These are phyloP conservation scores for Diaporthe batatas DNA, from an alignment of 2,329 filamentous ascomycete species.

Conservation along the genomic window DNA sequence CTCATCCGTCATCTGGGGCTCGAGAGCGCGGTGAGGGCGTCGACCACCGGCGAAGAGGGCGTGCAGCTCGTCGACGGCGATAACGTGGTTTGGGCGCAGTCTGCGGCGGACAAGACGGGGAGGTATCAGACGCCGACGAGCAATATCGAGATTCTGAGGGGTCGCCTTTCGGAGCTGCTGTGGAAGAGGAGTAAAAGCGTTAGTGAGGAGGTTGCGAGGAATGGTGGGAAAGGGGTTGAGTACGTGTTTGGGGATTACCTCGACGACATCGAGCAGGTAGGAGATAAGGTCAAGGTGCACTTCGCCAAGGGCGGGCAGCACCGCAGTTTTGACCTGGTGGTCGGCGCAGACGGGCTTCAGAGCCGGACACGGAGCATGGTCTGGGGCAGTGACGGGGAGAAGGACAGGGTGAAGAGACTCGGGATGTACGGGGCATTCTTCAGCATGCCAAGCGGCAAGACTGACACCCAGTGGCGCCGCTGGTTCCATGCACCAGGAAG, in stretches of 20 bases:
- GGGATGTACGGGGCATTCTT: conserved; percentile 56
- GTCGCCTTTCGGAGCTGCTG: conserved; percentile 52
- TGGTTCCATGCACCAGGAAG: conserved; percentile 53
- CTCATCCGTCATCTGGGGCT: conserved; percentile 57
- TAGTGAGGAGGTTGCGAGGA: conserved; percentile 35
- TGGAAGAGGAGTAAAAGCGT: conserved; percentile 37
- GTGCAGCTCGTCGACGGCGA: conserved; percentile 53
- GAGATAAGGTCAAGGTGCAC: conserved; percentile 49
- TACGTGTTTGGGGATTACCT: conserved; percentile 48
- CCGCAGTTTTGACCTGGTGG: conserved; percentile 63
- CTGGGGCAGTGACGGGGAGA: conserved; percentile 48
- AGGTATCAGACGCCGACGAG: conserved; percentile 51
- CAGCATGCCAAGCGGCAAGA: conserved; percentile 51
- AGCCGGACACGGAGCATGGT: conserved; percentile 61
- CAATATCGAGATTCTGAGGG: conserved; percentile 55
- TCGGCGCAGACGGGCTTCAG: conserved; percentile 68
- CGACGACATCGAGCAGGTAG: conserved; percentile 37
- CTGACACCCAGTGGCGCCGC: conserved; percentile 50
- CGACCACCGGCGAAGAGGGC: conserved; percentile 56
- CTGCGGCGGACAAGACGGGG: conserved; percentile 49
- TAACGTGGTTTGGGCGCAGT: conserved; percentile 46
- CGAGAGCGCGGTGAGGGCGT: conserved; percentile 51
- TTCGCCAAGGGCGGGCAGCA: conserved; percentile 59
- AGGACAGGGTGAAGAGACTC: conserved; percentile 48
- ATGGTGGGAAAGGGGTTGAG: conserved; percentile 46